Evolutionary conservation across 306 rosid genomes (phyloP), one percentile per base, ranked within the genome.

Genomic region (Leucaena leucocephala): DNA sequence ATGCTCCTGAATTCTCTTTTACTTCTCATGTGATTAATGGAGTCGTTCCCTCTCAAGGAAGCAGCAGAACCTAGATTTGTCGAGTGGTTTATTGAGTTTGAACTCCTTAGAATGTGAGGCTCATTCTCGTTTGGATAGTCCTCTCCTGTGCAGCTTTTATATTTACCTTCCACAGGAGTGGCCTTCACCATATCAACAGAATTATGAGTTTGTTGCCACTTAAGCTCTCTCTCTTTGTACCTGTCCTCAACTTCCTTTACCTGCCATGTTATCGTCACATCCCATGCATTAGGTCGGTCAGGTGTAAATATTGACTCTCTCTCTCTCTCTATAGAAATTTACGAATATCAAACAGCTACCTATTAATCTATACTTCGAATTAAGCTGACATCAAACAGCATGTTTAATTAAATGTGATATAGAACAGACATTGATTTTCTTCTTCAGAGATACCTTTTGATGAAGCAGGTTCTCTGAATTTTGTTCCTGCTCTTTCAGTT

Each of bases 171-270:
- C 2, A 61, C 78, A 40, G 97, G 94, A 62, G 91, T 89, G 39
- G 89, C 89, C 75, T 81, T 88, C 68, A 68, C 78, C 49, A 85
- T 70, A 59, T 91, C 96, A 67, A 80, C 76, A 40, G 19, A 65
- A 50, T 82, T 80, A 27, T 84, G 86, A 74, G 76, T 75, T 70
- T 74, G 84, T 61, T 75, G 89, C 85, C 83, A 74, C 61, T 79
- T 84, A 70, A 84, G 89, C 85, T 88, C 92, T 78, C 83, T 80
- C 70, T 88, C 89, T 72, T 64, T 86, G 80, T 88, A 83, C 84
- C 76, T 88, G 34, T 87, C 90, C 73, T 93, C 97, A 12, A 89
- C 86, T 81, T 91, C 97, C 86, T 81, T 85, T 68, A 91, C 86
- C 98, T 93, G 91, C 61, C 82, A 85, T 77, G 33, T 77, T 70